Conservation (phyloP, 805 yeast species). For the Crinitomyces ghanaensis region DNA sequence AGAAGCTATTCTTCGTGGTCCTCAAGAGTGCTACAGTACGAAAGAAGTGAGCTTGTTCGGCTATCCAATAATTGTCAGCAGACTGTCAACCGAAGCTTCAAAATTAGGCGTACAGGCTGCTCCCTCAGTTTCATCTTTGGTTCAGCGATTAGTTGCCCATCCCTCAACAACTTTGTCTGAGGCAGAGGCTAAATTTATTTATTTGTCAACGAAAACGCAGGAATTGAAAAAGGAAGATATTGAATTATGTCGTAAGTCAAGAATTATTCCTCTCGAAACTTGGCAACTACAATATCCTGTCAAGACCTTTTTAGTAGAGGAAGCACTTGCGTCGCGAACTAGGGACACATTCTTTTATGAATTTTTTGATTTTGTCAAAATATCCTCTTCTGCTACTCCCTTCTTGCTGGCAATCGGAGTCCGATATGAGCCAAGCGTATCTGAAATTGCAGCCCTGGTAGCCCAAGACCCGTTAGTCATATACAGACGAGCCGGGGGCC, state of each 20-base stretch:
- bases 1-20: constrained; percentile 9
- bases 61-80: constrained; percentile 19
- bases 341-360: constrained; percentile 12
- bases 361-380: constrained; percentile 20
- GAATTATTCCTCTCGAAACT: constrained; percentile 22
- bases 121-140: constrained; percentile 18
- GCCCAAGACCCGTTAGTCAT: constrained; percentile 19
- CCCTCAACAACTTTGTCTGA: constrained; percentile 18
- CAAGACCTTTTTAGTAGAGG: constrained; percentile 11
- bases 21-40: constrained; percentile 19
- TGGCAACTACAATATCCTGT: constrained; percentile 15
- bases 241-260: constrained; percentile 8
- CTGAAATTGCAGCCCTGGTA: constrained; percentile 21
- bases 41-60: constrained; percentile 19
- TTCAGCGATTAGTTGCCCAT: constrained; percentile 11
- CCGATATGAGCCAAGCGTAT: constrained; percentile 22
- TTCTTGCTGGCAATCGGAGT: constrained; percentile 26
- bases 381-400: constrained; percentile 18
- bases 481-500: constrained; percentile 17
- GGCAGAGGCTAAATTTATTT: constrained; percentile 21
- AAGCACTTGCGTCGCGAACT: constrained; percentile 8
- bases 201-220: constrained; percentile 17
- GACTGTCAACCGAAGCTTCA: constrained; percentile 18
- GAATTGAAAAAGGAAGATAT: constrained; percentile 17
- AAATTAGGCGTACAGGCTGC: constrained; percentile 22